These are phyloP conservation scores for Cystobasidium ongulense DNA, from an alignment of 768 basidiomycete genomes.

Conservation along the genomic window DNA sequence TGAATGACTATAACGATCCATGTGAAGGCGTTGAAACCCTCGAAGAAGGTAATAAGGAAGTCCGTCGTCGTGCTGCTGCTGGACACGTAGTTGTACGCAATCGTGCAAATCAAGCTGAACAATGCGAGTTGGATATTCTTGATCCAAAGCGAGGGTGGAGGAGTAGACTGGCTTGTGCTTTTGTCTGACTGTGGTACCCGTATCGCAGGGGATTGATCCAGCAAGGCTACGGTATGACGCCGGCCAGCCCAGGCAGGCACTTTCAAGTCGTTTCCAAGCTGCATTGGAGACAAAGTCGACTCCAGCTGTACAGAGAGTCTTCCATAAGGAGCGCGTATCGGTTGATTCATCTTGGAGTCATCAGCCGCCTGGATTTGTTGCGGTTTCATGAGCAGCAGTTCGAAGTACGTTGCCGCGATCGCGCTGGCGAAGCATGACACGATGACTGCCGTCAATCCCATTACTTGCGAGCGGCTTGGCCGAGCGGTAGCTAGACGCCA, in stretches of 20 bases:
- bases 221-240: background rate
- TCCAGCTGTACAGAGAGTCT: background rate
- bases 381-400: conserved; percentile 70
- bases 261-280: background rate
- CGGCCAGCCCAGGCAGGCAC: background rate
- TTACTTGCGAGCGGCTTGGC: conserved; percentile 49
- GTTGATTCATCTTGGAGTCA: background rate
- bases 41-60: conserved; percentile 49
- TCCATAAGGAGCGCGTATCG: background rate
- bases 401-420: conserved; percentile 90
- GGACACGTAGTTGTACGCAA: conserved; percentile 29
- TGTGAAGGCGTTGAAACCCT: conserved; percentile 75
- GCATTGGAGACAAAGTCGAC: background rate
- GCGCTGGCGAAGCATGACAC: conserved; percentile 89
- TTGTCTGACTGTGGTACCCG: conserved; percentile 37
- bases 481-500: background rate
- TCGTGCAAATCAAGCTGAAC: conserved; percentile 62
- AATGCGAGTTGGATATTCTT: conserved; percentile 89
- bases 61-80: background rate
- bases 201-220: conserved; percentile 47
- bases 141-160: conserved; percentile 76
- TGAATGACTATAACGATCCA: conserved; percentile 85
- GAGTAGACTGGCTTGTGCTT: background rate
- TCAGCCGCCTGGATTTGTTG: background rate
- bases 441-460: conserved; percentile 77